Percentiles rank a stretch among this genome's conserved stretches.
These are phyloP conservation scores for Amanita rubescens DNA, from an alignment of 768 basidiomycete species.

Conservation along the genomic window DNA sequence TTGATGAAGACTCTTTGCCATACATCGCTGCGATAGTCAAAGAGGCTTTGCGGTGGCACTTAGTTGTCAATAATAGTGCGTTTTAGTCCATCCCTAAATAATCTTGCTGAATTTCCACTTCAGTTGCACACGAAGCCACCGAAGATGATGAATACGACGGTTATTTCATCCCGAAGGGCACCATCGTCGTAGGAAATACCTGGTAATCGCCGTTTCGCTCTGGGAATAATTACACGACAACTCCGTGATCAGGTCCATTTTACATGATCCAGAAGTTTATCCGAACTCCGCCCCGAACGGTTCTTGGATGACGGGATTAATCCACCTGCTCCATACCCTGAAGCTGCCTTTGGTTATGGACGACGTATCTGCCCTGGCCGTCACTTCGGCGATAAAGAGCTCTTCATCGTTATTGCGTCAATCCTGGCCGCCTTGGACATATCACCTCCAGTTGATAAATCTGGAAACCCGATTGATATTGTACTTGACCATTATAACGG, in stretches of 20 bases:
- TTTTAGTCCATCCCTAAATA: not conserved
- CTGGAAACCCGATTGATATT: slow-evolving; percentile 18
- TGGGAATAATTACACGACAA: too few species aligned
- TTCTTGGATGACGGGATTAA: too few species aligned
- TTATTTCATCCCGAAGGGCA: too few species aligned
- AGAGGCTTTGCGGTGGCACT: too few species aligned
- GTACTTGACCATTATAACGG: not conserved
- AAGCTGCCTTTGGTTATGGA: too few species aligned
- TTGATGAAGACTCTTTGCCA: not conserved
- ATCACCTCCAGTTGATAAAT: slow-evolving; percentile 22
- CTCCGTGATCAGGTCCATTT: slow-evolving; percentile 13
- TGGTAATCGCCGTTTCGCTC: not conserved
- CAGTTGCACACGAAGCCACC: slow-evolving; percentile 1
- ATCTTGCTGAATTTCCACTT: not conserved
- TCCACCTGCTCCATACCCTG: too few species aligned
- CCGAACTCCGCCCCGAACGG: too few species aligned
- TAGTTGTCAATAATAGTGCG: not conserved
- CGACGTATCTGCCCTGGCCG: too few species aligned
- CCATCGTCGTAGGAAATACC: slow-evolving; percentile 5
- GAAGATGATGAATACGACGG: slow-evolving; percentile 11
- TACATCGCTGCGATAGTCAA: slow-evolving; percentile 4
- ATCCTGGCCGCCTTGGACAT: slow-evolving; percentile 23
- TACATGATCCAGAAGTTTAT: slow-evolving; percentile 22
- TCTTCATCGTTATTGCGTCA: slow-evolving; percentile 22
- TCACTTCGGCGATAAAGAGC: slow-evolving; percentile 9